These are phyloP conservation scores for Termitomyces sp. DNA, from an alignment of 768 basidiomycete species.

Conservation along the genomic window DNA sequence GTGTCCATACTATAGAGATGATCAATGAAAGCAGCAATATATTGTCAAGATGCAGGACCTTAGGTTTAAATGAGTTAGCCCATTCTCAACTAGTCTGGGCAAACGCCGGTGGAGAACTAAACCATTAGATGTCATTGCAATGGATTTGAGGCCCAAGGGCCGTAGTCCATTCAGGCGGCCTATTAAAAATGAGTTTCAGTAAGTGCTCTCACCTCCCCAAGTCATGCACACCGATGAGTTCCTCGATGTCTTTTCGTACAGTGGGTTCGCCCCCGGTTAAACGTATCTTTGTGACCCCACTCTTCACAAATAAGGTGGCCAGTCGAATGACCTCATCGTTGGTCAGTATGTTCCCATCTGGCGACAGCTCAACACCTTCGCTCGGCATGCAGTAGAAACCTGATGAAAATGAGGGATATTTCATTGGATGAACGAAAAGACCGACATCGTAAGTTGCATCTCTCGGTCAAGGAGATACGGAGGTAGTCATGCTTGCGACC, in stretches of 20 bases:
- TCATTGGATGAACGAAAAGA: background rate
- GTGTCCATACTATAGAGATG: constrained; percentile 67
- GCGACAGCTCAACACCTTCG: constrained; percentile 75
- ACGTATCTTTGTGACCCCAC: constrained; percentile 84
- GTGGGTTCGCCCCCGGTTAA: constrained; percentile 90
- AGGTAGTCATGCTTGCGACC: constrained; percentile 76
- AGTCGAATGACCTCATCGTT: constrained; percentile 75
- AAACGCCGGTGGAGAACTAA: constrained; percentile 71
- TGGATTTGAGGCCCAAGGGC: constrained; percentile 58
- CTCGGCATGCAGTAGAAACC: constrained; percentile 93
- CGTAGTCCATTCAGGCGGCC: constrained; percentile 63
- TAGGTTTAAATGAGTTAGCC: constrained; percentile 74
- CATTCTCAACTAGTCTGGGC: constrained; percentile 62
- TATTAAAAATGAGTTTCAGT: constrained; percentile 24
- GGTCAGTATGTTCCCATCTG: constrained; percentile 62
- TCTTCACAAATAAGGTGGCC: constrained; percentile 72
- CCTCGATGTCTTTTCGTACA: constrained; percentile 68
- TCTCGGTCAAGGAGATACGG: constrained; percentile 84
- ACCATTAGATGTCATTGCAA: constrained; percentile 88
- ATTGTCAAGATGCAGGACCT: constrained; percentile 34
- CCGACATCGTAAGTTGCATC: constrained; percentile 83
- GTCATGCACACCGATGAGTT: constrained; percentile 57
- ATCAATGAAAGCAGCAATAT: background rate
- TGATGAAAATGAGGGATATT: constrained; percentile 27
- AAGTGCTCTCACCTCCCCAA: background rate